Percentiles rank a stretch among this genome's conserved stretches.
Evolutionary conservation across 2,329 filamentous ascomycete genomes (phyloP).

Genomic region (Fusarium protoensiforme): DNA sequence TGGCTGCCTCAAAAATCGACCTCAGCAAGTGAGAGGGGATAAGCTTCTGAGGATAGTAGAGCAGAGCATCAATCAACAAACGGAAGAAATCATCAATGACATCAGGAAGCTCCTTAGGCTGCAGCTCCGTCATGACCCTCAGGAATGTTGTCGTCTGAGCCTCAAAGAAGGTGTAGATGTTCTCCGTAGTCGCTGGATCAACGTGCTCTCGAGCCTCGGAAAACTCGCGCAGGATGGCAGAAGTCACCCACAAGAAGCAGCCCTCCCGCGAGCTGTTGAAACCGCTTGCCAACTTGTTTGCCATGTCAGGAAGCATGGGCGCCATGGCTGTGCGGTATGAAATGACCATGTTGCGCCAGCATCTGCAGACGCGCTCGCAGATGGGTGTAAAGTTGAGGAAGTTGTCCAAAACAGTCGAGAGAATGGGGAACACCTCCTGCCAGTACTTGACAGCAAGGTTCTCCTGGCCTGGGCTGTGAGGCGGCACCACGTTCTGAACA

Average conservation of each 20-base stretch:
- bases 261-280: constrained; percentile 90
- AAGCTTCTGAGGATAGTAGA: constrained; percentile 90
- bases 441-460: constrained; percentile 97
- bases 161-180: constrained; percentile 95
- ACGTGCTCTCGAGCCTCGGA: constrained; percentile 90
- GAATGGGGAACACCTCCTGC: constrained; percentile 89
- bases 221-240: constrained; percentile 94
- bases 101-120: constrained; percentile 77
- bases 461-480: constrained; percentile 75
- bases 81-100: constrained; percentile 98
- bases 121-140: constrained; percentile 86
- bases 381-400: constrained; percentile 90
- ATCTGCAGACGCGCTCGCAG: constrained; percentile 91
- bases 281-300: constrained; percentile 86
- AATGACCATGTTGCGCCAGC: constrained; percentile 97
- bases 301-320: constrained; percentile 84
- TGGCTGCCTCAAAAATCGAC: constrained; percentile 87
- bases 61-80: constrained; percentile 87
- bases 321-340: constrained; percentile 92
- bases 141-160: constrained; percentile 92
- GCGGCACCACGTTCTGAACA: constrained; percentile 80
- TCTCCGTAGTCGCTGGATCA: constrained; percentile 81
- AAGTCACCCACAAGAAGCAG: constrained; percentile 98
- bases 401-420: constrained; percentile 87
- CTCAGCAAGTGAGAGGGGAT: constrained; percentile 82